phyloP scores from a whole-genome alignment of 179 eudicot genomes.

The Patellifolia procumbens region DNA sequence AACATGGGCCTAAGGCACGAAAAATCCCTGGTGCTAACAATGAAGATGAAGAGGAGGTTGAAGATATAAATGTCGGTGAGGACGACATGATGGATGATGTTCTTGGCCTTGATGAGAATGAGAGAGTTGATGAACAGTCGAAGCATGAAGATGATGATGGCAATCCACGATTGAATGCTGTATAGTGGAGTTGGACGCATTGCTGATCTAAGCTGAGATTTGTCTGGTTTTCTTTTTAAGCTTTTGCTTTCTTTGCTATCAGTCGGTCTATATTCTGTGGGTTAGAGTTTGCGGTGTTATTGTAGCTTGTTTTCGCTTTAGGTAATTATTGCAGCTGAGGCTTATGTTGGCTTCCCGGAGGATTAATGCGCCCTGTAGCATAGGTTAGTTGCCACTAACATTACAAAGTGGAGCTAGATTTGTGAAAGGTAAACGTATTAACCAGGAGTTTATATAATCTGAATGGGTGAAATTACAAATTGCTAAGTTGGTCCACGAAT shows the following conservation, averaged over 20 bases:
- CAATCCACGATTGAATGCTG: not conserved
- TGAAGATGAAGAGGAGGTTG: conserved; percentile 97
- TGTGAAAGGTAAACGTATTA: not conserved
- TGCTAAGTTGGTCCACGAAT: no score
- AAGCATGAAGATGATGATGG: conserved; percentile 51
- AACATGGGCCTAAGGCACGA: conserved; percentile 91
- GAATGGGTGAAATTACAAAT: not conserved
- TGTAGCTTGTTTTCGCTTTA: not conserved
- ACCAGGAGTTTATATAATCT: not conserved
- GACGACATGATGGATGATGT: conserved; percentile 94
- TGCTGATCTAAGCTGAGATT: not conserved
- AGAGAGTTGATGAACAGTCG: conserved; percentile 52
- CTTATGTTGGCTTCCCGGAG: not conserved
- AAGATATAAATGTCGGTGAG: conserved; percentile 84
- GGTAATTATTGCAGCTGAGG: not conserved
- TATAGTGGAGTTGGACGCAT: not conserved
- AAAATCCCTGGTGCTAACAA: conserved; percentile 65
- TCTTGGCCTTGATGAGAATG: conserved; percentile 70
- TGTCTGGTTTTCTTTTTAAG: conserved; percentile 8
- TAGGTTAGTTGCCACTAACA: not conserved
- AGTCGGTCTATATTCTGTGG: not conserved
- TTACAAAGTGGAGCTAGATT: not conserved
- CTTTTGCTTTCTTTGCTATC: not conserved
- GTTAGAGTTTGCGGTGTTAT: not conserved
- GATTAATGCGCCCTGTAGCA: not conserved